Evolutionary conservation across 306 rosid species (phyloP), one percentile per base, ranked within the genome.

Genomic region (Leucaena leucocephala): DNA sequence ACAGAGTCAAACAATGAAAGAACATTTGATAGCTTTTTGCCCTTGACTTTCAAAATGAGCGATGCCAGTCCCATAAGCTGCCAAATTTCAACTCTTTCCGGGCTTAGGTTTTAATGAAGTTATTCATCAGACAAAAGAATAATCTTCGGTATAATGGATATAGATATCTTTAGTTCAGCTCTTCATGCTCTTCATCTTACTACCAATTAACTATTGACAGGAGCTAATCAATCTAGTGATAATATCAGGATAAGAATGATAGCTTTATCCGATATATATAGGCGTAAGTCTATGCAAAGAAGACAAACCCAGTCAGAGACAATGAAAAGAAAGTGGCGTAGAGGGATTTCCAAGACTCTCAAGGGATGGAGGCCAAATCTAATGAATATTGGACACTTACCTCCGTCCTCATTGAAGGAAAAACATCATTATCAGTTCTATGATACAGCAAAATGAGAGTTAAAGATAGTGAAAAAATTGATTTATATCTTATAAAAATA

Each of bases 1-100:
- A 21, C 16, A 14, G 21, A 55, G 70, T 55, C 84, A 58, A 57
- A 38, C 57, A 68, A 59, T 4, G 70, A 59, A 80, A 52, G 45
- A 34, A 74, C n/a, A 4, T n/a, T 44, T 16, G 68, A 68, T 45
- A 74, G 8, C 10, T 49, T 49, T 33, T 42, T 34, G n/a, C 17
- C 35, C 15, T 71, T 64, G 17, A 16, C 58, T 38, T 66, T 57
- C 36, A 33, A 39, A 82, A 66, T 55, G 69, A 50, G 76, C 67
- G 79, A 74, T 65, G 76, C 50, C 58, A 36, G 19, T 71, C 45
- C 36, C 71, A 66, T 16, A 35, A 40, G 17, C 49, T 17, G 72
- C 58, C 82, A 57, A n/a, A 16, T 66, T 82, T 72, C 34, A n/a
- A n/a, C 59, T 16, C 22, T 22, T 9, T 33, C 52, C 19, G 11